phyloP scores from a whole-genome alignment of 106 monocot species.

The Agapanthus africanus region DNA sequence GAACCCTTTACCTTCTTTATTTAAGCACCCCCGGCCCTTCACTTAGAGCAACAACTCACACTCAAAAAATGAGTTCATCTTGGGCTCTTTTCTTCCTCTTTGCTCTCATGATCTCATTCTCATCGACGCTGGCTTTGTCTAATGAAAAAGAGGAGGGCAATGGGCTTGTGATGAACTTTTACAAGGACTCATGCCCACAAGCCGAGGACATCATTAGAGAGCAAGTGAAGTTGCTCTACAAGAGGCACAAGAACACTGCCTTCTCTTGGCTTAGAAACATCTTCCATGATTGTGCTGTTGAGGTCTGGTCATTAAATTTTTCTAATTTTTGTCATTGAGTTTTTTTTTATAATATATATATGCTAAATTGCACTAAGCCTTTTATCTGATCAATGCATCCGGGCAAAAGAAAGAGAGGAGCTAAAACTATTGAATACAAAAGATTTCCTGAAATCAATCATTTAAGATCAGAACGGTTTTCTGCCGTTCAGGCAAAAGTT shows the following conservation, averaged over 20 bases:
- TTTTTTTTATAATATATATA: too few relatives aligned
- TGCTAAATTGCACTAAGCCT: too few relatives aligned
- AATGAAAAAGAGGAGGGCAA: neutral
- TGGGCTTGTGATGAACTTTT: slow-evolving; percentile 69
- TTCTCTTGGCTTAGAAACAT: slow-evolving; percentile 87
- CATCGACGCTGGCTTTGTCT: slow-evolving; percentile 8
- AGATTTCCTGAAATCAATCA: too few relatives aligned
- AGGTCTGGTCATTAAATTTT: slow-evolving; percentile 26
- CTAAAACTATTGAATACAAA: too few relatives aligned
- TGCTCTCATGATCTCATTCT: slow-evolving; percentile 17
- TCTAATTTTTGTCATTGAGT: too few relatives aligned
- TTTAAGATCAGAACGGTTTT: too few relatives aligned
- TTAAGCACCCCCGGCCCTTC: neutral
- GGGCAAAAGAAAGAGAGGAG: too few relatives aligned
- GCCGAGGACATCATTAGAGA: slow-evolving; percentile 75
- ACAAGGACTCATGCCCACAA: slow-evolving; percentile 84
- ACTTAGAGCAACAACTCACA: neutral
- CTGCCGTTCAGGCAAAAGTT: too few relatives aligned
- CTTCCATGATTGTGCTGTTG: slow-evolving; percentile 84
- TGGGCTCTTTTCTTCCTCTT: slow-evolving; percentile 19
- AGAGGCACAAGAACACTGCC: slow-evolving; percentile 89
- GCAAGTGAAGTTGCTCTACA: slow-evolving; percentile 80
- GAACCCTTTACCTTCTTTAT: neutral
- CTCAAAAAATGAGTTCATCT: slow-evolving; percentile 14
- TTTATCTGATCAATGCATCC: too few relatives aligned